Evolutionary conservation across 768 basidiomycete species (phyloP).

Genomic region (Termitomyces sp.): DNA sequence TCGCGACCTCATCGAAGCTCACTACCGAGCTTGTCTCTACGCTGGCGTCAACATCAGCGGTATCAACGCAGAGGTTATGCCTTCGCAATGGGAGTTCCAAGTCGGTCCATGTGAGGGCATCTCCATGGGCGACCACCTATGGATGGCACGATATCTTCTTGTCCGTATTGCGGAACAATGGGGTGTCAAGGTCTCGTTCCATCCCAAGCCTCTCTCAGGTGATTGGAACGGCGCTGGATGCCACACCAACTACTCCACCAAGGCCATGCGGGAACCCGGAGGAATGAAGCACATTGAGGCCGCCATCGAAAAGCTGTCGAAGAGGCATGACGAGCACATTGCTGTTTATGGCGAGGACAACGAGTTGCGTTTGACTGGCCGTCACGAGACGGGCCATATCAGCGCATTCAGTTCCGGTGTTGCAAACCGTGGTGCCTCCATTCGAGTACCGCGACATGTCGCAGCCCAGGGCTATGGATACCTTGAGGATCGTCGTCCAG

Average conservation of each 20-base stretch:
- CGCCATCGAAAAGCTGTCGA: conserved; percentile 89
- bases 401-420: conserved; percentile 89
- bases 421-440: conserved; percentile 95
- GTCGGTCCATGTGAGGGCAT: conserved; percentile 98
- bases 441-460: conserved; percentile 94
- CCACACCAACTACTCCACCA: conserved; percentile 97
- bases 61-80: conserved; percentile 99
- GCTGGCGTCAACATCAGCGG: conserved; percentile 96
- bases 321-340: conserved; percentile 92
- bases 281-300: conserved; percentile 90
- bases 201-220: conserved; percentile 94
- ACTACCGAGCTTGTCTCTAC: conserved; percentile 96
- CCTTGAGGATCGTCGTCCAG: conserved; percentile 94
- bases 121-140: conserved; percentile 98
- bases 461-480: conserved; percentile 92
- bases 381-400: conserved; percentile 97
- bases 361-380: conserved; percentile 91
- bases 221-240: conserved; percentile 99
- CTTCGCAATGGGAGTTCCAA: conserved; percentile 99
- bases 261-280: conserved; percentile 88
- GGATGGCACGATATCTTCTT: conserved; percentile 98
- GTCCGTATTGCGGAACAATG: conserved; percentile 96
- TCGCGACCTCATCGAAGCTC: conserved; percentile 97
- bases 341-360: conserved; percentile 98
- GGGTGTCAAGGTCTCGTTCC: conserved; percentile 97